Conservation (phyloP, 345 rosid genomes). For the Linum tenue region DNA sequence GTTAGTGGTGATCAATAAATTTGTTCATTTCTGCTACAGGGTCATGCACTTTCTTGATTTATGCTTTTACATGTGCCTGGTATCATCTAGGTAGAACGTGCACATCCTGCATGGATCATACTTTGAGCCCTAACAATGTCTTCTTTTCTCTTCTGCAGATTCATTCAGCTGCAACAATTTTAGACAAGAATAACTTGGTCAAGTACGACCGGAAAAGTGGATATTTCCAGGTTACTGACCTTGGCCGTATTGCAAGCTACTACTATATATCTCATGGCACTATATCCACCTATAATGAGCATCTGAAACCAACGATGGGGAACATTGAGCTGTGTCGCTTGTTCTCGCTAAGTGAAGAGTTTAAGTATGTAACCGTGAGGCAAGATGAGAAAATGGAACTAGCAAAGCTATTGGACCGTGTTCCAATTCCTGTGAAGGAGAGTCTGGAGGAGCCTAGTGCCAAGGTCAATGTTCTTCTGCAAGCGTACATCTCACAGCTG, state of each 20-base stretch:
- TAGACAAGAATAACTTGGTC: conserved; percentile 85
- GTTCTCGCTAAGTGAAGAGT: conserved; percentile 87
- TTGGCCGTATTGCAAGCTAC: conserved; percentile 99
- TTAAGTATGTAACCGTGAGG: conserved; percentile 88
- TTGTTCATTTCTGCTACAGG: too few species aligned
- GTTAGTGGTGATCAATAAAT: too few species aligned
- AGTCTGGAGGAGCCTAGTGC: conserved; percentile 95
- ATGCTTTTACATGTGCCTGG: not conserved
- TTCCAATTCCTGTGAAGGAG: conserved; percentile 93
- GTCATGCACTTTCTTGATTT: too few species aligned
- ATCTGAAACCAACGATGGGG: conserved; percentile 96
- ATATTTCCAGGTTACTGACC: conserved; percentile 91
- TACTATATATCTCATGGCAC: conserved; percentile 90
- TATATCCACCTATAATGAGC: conserved; percentile 79
- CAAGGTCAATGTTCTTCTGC: conserved; percentile 86
- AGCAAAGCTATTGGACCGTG: conserved; percentile 83
- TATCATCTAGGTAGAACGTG: not conserved
- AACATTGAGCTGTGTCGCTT: conserved; percentile 83
- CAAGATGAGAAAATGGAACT: conserved; percentile 99
- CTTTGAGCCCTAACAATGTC: not conserved
- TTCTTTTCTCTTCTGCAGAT: conserved; percentile 36
- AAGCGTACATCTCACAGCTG: conserved; percentile 89
- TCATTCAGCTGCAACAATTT: conserved; percentile 78
- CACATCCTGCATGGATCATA: not conserved
- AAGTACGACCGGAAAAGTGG: conserved; percentile 92